Percentiles rank a stretch among this genome's conserved stretches.
phyloP scores from a whole-genome alignment of 768 basidiomycete species.

The Phallus indusiatus region DNA sequence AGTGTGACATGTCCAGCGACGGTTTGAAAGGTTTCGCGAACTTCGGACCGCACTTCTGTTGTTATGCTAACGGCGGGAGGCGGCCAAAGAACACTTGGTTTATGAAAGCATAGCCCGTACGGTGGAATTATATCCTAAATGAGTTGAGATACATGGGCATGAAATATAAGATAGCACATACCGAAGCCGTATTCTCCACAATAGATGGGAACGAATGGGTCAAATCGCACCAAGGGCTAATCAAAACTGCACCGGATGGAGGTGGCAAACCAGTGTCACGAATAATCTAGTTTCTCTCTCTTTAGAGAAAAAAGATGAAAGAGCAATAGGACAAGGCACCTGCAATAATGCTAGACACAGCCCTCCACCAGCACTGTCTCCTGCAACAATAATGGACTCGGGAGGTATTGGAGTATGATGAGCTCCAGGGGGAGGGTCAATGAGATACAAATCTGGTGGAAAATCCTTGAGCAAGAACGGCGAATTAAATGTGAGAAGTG shows the following conservation, averaged over 20 bases:
- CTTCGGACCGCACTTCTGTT: conserved; percentile 1
- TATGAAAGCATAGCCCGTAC: conserved; percentile 65
- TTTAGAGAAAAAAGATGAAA: background rate
- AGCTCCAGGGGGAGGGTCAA: conserved; percentile 73
- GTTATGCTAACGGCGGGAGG: conserved; percentile 2
- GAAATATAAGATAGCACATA: conserved; percentile 23
- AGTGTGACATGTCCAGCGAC: background rate
- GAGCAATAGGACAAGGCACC: conserved; percentile 25
- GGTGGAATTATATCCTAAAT: conserved; percentile 67
- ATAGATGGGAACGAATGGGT: conserved; percentile 93
- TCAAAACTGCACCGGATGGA: conserved; percentile 81
- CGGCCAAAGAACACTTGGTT: conserved; percentile 26
- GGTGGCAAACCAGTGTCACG: conserved; percentile 74
- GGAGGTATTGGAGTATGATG: conserved; percentile 75
- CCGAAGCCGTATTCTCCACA: conserved; percentile 75
- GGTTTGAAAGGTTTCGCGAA: background rate
- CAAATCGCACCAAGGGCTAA: conserved; percentile 93
- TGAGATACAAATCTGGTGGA: conserved; percentile 70
- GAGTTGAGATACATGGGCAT: background rate
- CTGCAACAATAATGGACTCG: conserved; percentile 71
- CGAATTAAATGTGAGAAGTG: background rate
- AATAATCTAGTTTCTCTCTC: conserved; percentile 25
- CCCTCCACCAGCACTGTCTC: conserved; percentile 92
- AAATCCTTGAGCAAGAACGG: background rate
- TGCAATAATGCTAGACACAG: conserved; percentile 77